Evolutionary conservation across 441 rosid genomes (phyloP), one percentile per base, ranked within the genome.

Genomic region (Manihot esculenta): DNA sequence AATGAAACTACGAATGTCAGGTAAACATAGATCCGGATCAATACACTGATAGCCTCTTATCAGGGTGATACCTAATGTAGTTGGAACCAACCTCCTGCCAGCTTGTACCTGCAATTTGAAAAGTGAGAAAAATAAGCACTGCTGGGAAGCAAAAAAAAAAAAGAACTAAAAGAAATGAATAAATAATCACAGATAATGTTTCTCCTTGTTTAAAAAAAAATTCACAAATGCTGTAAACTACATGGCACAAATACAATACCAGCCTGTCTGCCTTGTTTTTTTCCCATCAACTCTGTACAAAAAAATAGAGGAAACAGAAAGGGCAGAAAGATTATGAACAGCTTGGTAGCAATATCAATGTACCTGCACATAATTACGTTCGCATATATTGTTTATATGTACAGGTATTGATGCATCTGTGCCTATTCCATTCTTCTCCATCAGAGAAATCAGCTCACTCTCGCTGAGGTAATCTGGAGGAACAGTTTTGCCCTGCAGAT

Each of bases 391-490:
- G 85, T 91, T 94, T 64, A 94, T 91, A 76, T 94, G 98, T 49
- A 85, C 87, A 48, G 98, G 76, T 73, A 94, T 91, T 76, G 97
- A 91, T 71, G 98, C 98, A 87, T 94, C 97, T 42, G 98, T 91
- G 70, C 98, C 98, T 62, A 94, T 89, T 62, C 97, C 97, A 73
- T 94, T 79, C 84, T 87, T 91, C 87, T 94, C 98, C 97, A 94
- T 94, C 35, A 94, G 77, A 57, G 98, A 85, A 84, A 91, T 94
- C 74, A 94, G 84, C 86, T 91, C 98, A 82, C 96, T 94, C 81
- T 94, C 98, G 62, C 84, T 91, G 64, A 94, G 96, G 78, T 80
- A 88, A 81, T 90, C 95, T 7, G 97, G 98, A 63, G 97, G 91
- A 18, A 66, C 73, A 70, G 98, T 94, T 45, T 79, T 78, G 13